phyloP scores from a whole-genome alignment of 257 asterid species.

The Solanum stenotomum region DNA sequence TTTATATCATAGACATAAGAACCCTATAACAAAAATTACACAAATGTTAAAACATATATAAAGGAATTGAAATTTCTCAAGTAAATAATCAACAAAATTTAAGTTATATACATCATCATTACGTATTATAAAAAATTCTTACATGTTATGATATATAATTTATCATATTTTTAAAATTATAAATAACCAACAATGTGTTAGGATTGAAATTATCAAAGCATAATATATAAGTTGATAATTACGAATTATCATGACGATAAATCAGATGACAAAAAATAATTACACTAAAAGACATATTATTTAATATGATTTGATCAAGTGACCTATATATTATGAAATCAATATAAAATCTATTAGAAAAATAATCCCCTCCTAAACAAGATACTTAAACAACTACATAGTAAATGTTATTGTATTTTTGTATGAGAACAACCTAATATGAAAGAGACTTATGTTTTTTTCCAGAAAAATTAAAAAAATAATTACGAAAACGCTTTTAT shows the following conservation, averaged over 20 bases:
- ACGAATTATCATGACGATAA: too few relatives aligned
- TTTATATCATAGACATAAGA: conserved; percentile 69
- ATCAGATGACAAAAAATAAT: background rate
- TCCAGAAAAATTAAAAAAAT: too few relatives aligned
- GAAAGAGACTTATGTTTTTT: background rate
- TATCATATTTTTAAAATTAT: background rate
- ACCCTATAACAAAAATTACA: conserved; percentile 37
- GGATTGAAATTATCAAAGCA: too few relatives aligned
- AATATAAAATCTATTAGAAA: too few relatives aligned
- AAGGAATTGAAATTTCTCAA: background rate
- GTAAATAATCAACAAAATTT: background rate
- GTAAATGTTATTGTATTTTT: too few relatives aligned
- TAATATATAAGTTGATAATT: too few relatives aligned
- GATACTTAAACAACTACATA: too few relatives aligned
- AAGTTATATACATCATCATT: background rate
- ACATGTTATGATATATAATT: background rate
- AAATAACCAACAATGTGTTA: too few relatives aligned
- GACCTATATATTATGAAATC: too few relatives aligned
- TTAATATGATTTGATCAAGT: background rate
- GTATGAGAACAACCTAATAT: background rate
- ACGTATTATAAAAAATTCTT: background rate
- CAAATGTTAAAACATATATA: background rate
- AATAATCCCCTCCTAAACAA: too few relatives aligned
- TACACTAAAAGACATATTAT: too few relatives aligned
- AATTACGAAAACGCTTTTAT: background rate